Evolutionary conservation across 1,139 yeast genomes (phyloP).

Genomic region (Pichia cactophila): DNA sequence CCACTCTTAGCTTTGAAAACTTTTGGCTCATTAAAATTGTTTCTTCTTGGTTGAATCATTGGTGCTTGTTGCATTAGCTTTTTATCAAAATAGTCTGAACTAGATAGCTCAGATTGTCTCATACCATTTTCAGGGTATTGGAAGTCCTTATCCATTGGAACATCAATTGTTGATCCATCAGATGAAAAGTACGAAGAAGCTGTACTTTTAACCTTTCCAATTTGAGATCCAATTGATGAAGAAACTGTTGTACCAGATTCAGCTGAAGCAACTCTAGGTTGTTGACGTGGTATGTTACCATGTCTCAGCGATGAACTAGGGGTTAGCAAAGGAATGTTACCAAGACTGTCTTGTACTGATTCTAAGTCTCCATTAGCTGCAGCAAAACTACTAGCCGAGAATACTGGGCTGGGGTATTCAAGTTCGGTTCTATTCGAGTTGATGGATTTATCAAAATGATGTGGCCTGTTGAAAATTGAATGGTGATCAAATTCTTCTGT

Average conservation of each 20-base stretch:
- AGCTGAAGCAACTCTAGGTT: slow-evolving; percentile 11
- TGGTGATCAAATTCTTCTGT: slow-evolving; percentile 19
- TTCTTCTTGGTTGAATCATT: slow-evolving; percentile 29
- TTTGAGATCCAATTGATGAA: slow-evolving; percentile 6
- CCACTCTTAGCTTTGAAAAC: slow-evolving; percentile 29
- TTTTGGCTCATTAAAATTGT: slow-evolving; percentile 26
- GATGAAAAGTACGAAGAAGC: slow-evolving; percentile 16
- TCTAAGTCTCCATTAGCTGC: slow-evolving; percentile 37
- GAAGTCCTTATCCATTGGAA: slow-evolving; percentile 19
- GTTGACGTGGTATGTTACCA: slow-evolving; percentile 12
- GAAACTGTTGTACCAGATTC: slow-evolving; percentile 11
- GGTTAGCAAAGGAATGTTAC: slow-evolving; percentile 19
- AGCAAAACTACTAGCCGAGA: slow-evolving; percentile 54
- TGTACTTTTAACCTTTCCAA: slow-evolving; percentile 14
- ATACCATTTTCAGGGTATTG: slow-evolving; percentile 8
- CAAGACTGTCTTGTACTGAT: slow-evolving; percentile 21
- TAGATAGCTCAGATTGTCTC: slow-evolving; percentile 3
- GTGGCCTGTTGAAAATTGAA: slow-evolving; percentile 19
- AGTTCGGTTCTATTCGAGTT: slow-evolving; percentile 35
- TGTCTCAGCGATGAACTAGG: slow-evolving; percentile 15
- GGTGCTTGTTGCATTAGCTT: slow-evolving; percentile 13
- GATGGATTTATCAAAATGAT: slow-evolving; percentile 26
- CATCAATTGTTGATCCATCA: slow-evolving; percentile 14
- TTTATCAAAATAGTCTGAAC: slow-evolving; percentile 11
- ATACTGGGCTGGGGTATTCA: slow-evolving; percentile 60